Base-by-base conservation (phyloP, 2,329 filamentous ascomycete species). In the Aspergillus calidoustus region DNA sequence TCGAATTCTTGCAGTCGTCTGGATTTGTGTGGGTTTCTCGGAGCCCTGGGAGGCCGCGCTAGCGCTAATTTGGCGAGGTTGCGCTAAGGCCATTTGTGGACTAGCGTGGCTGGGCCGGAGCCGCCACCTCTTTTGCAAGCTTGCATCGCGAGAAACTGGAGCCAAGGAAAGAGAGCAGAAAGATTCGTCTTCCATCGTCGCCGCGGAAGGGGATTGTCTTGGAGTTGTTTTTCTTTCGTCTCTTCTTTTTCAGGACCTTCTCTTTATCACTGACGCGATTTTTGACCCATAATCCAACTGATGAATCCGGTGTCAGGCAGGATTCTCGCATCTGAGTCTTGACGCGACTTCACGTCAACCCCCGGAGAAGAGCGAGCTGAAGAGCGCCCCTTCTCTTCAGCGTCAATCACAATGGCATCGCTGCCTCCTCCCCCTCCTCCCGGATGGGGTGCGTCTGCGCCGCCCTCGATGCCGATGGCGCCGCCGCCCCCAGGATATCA, bases 401-500 rank as follows among this genome's bases (percentile, higher is more conserved):
- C 64, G 19, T 54, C 43, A 51, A 66, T 70, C 69, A 79, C 60
- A 63, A 88, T 88, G 87, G 82, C 83, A 71, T 86, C 81, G 69
- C 77, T 86, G 70, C 86, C 87, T 68, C 84, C 83, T 71, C 89
- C 89, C 34, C 89, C 89, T n/a, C 89, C 89, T 63, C 87, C 87
- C 65, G 87, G 87, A 77, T 89, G 87, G 86, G 81, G 81, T 66
- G 81, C 82, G 63, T 76, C 78, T 64, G 80, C 81, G 66, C 81
- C 83, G 69, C 82, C 82, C 55, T 81, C 82, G 7, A 80, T 84
- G 71, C 80, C 82, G 64, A 71, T 83, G 72, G 82, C 91, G 57
- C 93, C 93, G 65, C 92, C 93, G 57, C 93, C 93, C 25, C 93
- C 93, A 28, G 92, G 92, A 46, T 96, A 93, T 77, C 88, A 88